Base-by-base conservation (phyloP, 2,329 filamentous ascomycete species). In the Trichoderma aggressivum region DNA sequence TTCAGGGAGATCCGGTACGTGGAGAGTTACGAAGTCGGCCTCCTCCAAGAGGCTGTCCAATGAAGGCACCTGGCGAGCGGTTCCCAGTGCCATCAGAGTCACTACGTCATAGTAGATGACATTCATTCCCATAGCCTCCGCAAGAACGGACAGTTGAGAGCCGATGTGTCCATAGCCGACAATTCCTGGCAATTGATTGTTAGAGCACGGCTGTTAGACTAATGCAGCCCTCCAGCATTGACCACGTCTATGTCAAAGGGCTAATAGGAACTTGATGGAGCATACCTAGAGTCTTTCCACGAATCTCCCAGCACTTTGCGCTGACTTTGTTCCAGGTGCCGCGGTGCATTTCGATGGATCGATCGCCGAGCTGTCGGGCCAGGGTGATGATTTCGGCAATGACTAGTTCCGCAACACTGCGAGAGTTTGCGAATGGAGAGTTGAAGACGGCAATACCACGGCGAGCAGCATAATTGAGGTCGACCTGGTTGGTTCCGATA, bases 311-410 rank as follows among this genome's bases (percentile, higher is more conserved):
- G 87, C 96, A 99, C 79, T 92, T 94, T 78, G 89, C 88, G 85
- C 94, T 97, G 78, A 98, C 94, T 85, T 99, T 99, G 83, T 98
- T 98, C 96, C 96, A 99, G 56, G 90, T 94, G 71, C 96, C 96
- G 71, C 89, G 89, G 86, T 99, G 96, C 88, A 99, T 90, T 84
- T 99, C 96, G 77, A 89, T 94, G 73, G 93, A 97, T 76, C 96
- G 93, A 82, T 99, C 96, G 73, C 93, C 91, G 39, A 99, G 87
- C 83, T 99, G 96, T 72, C 96, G 91, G 26, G 96, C 96, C 68
- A 99, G 90, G 50, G 87, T 86, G 78, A 99, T 98, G 79, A 99
- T 94, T 83, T 98, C 95, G 68, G 87, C 92, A 80, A 99, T 98
- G 76, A 98, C 94, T 70, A 98, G 86, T 85, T 99, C 96, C 70